Evolutionary conservation across 495 filamentous ascomycete species (phyloP), one percentile per base, ranked within the genome.

Genomic region (Podospora bellae-mahoneyi): DNA sequence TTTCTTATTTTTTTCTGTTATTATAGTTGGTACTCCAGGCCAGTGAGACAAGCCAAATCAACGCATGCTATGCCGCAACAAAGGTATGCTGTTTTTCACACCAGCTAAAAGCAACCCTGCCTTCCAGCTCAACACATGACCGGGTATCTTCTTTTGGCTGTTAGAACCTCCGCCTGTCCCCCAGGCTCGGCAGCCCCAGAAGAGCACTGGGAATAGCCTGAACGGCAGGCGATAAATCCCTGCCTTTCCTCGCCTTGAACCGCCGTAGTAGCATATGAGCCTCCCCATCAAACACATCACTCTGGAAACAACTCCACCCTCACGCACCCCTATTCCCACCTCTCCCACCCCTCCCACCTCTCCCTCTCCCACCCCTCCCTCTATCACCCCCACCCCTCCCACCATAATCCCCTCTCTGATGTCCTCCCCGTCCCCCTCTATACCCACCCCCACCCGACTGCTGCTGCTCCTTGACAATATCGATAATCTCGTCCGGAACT

Each of bases 401-500:
- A 61, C 87, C 83, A 66, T 90, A 89, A 30, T 89, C 88, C 68
- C 92, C 83, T 64, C 87, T 80, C 64, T 82, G 81, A 66, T 82
- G 81, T 66, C 81, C 91, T 58, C 91, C 91, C 30, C 92, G 87
- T 56, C 88, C 88, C 23, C 92, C 89, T 73, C 82, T 85, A 75
- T 80, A 89, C 27, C 81, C 79, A 28, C 79, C 74, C 30, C 77
- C 73, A 74, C 94, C 90, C 58, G 80, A 83, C 68, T 94, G 91
- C 69, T 91, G 89, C 76, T 96, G 93, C 57, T 97, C 94, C 83
- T 93, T 97, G 15, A 94, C 93, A 10, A 93, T 76, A 64, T 97
- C 95, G 78, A 98, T 88, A 67, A 98, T 95, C 75, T 97, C 93
- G 77, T 98, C 94, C 60, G 93, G 92, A 2, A 99, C 92, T 63